Base-by-base conservation (phyloP, 306 rosid species). In the Calophaca sinica region DNA sequence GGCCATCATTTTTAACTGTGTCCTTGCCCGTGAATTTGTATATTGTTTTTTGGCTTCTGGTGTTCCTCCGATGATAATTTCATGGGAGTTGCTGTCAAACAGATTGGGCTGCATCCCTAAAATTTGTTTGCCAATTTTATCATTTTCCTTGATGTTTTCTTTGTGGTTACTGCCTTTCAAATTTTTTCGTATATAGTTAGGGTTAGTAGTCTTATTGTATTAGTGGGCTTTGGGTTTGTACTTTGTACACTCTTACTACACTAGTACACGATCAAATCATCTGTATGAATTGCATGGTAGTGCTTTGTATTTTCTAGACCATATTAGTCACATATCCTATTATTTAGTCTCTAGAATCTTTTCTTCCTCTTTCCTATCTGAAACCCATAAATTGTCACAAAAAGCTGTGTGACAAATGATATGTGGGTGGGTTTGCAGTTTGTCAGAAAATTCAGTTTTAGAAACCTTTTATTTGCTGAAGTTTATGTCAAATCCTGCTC, bases 391-490 rank as follows among this genome's bases (percentile, higher is more conserved):
- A 12, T 46, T 31, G 72, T 66, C 28, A 5, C 57, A 45, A 28
- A 28, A 46, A 28, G 28, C 42, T 26, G 72, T 45, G 45, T 13
- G 69, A 5, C 60, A 55, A 73, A 14, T 38, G 57, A 38, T 12
- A 1, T 35, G 14, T 39, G 46, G 61, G 6, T 8, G 8, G 36
- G 9, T 41, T 26, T 41, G 6, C 52, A 15, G 48, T 38, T 49
- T 49, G 73, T 29, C 66, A 39, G 46, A 53, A 53, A 13, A 15
- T 42, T 75, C 11, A 62, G 53, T n/a, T 62, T 46, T 62, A 26
- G 13, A 49, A 33, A 2, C 13, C 12, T 64, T 64, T 45, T 48
- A 20, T 20, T 20, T 20, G 26, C 26, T 50, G n/a, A 6, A 8
- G 35, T 15, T 41, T 64, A 29, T 29, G 38, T 62, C 7, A 50